Percentiles rank a stretch among this genome's conserved stretches.
Conservation (phyloP, 2,329 filamentous ascomycete species). For the Acrodontium crateriforme region DNA sequence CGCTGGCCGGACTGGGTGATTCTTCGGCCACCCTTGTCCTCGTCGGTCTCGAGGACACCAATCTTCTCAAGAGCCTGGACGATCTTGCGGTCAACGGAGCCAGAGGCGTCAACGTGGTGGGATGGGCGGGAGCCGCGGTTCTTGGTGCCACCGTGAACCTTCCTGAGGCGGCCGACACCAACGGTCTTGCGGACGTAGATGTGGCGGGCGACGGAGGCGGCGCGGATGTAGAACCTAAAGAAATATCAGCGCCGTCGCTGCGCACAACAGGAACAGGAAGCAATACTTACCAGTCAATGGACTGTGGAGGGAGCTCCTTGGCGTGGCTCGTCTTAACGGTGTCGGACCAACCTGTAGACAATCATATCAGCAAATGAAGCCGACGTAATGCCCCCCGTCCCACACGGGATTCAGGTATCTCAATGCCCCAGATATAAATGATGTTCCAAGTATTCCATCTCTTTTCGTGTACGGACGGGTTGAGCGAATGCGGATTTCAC, state of each 20-base stretch:
- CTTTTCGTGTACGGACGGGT: conserved; percentile 8
- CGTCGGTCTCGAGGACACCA: conserved; percentile 90
- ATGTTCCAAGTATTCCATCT: conserved; percentile 9
- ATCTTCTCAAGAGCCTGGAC: conserved; percentile 99
- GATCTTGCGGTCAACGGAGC: conserved; percentile 93
- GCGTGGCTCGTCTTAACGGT: conserved; percentile 96
- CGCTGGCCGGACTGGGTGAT: conserved; percentile 97
- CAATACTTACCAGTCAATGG: conserved; percentile 83
- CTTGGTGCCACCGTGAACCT: conserved; percentile 80
- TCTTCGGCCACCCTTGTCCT: conserved; percentile 95
- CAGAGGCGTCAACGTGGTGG: conserved; percentile 90
- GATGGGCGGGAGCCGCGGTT: conserved; percentile 88
- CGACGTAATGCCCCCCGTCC: conserved; percentile 30
- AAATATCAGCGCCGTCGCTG: neutral
- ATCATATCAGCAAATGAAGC: conserved; percentile 28
- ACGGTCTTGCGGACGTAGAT: conserved; percentile 99
- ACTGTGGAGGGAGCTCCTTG: conserved; percentile 96
- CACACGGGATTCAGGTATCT: conserved; percentile 41
- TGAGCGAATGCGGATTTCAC: conserved; percentile 22
- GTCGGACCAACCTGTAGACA: conserved; percentile 84
- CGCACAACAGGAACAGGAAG: no score
- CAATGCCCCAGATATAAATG: conserved; percentile 7
- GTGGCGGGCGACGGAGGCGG: conserved; percentile 90
- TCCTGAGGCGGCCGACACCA: conserved; percentile 93
- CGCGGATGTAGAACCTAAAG: conserved; percentile 61